These are phyloP conservation scores for Alnus rubra DNA, from an alignment of 306 rosid genomes.

Conservation along the genomic window DNA sequence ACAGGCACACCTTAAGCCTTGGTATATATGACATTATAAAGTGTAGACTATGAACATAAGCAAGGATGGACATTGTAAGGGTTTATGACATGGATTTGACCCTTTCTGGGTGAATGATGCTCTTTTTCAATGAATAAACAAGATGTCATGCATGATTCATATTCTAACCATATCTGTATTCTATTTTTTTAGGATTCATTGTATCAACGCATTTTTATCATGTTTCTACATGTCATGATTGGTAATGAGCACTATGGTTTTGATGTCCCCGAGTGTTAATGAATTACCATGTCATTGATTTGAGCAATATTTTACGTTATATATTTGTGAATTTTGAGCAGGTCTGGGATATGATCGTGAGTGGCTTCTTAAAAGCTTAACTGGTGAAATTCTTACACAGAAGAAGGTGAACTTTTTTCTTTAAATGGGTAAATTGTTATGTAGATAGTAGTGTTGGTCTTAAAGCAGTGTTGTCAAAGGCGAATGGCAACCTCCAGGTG, in stretches of 20 bases:
- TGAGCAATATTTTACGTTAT: background rate
- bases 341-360: constrained; percentile 80
- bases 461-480: background rate
- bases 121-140: background rate
- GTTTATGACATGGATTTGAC: background rate
- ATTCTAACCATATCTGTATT: background rate
- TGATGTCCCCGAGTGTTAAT: background rate
- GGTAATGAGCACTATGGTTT: background rate
- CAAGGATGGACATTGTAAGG: background rate
- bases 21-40: too few relatives aligned
- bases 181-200: background rate
- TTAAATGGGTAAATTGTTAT: background rate
- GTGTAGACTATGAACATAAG: too few relatives aligned
- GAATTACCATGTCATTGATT: background rate
- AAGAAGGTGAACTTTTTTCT: constrained; percentile 59
- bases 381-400: constrained; percentile 81
- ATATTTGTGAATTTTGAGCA: constrained; percentile 34
- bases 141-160: too few relatives aligned
- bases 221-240: background rate
- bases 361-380: constrained; percentile 79
- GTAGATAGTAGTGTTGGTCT: background rate
- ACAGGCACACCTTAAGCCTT: background rate
- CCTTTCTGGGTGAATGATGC: background rate
- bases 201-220: background rate
- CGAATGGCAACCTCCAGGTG: background rate